Percentiles rank a stretch among this genome's conserved stretches.
phyloP scores from a whole-genome alignment of 495 filamentous ascomycete species.

The Achaetomiella virescens region DNA sequence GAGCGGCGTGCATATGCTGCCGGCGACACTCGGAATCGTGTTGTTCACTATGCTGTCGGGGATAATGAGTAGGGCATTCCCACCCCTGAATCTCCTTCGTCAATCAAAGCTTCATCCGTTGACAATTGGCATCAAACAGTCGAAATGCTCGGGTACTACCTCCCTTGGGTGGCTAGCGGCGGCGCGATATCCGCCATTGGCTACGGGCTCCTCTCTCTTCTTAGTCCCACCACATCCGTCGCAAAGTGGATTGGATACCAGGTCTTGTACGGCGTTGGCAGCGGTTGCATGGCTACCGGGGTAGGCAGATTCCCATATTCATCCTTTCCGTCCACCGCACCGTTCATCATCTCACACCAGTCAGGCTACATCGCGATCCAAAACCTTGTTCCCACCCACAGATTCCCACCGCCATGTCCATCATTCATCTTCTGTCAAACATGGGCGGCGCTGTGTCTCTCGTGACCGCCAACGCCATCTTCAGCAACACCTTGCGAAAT shows the following conservation, averaged over 20 bases:
- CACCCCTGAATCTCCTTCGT: too few relatives aligned
- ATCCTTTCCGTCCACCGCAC: neutral
- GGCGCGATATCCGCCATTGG: slow-evolving; percentile 24
- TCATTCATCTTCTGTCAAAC: slow-evolving; percentile 41
- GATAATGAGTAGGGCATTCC: slow-evolving; percentile 37
- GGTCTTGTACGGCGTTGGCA: slow-evolving; percentile 38
- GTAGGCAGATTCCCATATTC: neutral
- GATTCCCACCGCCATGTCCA: slow-evolving; percentile 40
- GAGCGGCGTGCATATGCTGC: slow-evolving; percentile 46
- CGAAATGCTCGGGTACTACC: slow-evolving; percentile 23
- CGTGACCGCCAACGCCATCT: slow-evolving; percentile 31
- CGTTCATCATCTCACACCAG: neutral
- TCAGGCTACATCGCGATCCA: slow-evolving; percentile 40
- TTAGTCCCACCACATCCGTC: slow-evolving; percentile 24
- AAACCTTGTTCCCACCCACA: slow-evolving; percentile 32
- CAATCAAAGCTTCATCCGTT: too few relatives aligned
- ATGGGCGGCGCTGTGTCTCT: slow-evolving; percentile 36
- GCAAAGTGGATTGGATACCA: slow-evolving; percentile 48
- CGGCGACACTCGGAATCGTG: neutral
- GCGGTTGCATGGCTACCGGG: slow-evolving; percentile 25
- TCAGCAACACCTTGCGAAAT: slow-evolving; percentile 28
- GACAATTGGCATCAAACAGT: slow-evolving; percentile 10
- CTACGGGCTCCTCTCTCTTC: slow-evolving; percentile 36
- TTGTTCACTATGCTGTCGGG: slow-evolving; percentile 35
- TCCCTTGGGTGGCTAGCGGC: slow-evolving; percentile 17